phyloP scores from a whole-genome alignment of 73 alveolate genomes.

The Blepharisma stoltei region DNA sequence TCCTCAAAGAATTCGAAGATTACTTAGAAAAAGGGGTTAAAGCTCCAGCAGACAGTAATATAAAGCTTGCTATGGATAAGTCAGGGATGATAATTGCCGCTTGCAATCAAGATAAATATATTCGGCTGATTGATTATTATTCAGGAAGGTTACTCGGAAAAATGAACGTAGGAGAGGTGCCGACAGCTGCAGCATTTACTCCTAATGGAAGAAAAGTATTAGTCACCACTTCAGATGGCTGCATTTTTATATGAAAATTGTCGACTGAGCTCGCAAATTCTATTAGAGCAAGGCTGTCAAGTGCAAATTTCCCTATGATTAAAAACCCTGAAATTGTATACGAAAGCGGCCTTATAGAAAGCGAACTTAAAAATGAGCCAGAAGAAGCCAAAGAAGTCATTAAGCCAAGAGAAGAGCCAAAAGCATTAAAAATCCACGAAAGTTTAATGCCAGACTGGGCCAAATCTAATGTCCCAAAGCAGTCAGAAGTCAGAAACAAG shows the following conservation, averaged over 20 bases:
- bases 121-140: conserved; percentile 46
- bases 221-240: conserved; percentile 66
- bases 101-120: conserved; percentile 36
- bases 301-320: not conserved
- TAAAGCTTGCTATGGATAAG: conserved; percentile 28
- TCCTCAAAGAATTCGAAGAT: conserved; percentile 31
- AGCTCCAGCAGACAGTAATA: conserved; percentile 32
- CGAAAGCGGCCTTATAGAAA: not conserved
- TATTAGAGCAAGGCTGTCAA: conserved; percentile 13
- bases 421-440: not conserved
- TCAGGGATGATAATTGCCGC: conserved; percentile 35
- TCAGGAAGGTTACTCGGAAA: conserved; percentile 45
- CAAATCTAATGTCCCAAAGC: not conserved
- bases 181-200: conserved; percentile 61
- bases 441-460: conserved; percentile 22
- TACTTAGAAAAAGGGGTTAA: conserved; percentile 21
- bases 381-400: conserved; percentile 12
- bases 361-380: not conserved
- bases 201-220: conserved; percentile 57
- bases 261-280: not conserved
- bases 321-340: not conserved
- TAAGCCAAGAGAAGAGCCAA: conserved; percentile 2
- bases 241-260: conserved; percentile 70
- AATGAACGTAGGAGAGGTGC: conserved; percentile 56
- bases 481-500: not conserved